Evolutionary conservation across 2,329 filamentous ascomycete species (phyloP).

Genomic region (Aspergillus melleus): DNA sequence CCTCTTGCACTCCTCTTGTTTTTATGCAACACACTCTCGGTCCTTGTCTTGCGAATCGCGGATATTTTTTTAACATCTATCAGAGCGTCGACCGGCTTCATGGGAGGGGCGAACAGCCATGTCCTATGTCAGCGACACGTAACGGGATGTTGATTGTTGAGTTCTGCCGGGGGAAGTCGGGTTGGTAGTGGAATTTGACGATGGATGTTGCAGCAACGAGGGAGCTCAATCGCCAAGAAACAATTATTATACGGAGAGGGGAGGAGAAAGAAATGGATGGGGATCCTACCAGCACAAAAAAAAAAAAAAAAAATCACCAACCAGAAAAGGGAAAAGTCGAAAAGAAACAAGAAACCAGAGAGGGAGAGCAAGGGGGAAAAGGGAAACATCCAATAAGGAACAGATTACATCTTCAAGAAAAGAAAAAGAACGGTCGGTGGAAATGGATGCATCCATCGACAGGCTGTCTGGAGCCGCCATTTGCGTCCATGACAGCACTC

Average conservation of each 20-base stretch:
- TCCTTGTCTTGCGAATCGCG: neutral
- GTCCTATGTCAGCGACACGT: neutral
- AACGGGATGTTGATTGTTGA: neutral
- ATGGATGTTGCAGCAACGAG: neutral
- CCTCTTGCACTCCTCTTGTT: neutral
- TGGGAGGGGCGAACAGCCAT: neutral
- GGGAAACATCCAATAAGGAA: neutral
- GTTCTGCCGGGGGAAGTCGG: neutral
- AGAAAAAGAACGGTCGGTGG: neutral
- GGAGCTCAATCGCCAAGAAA: neutral
- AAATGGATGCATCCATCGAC: neutral
- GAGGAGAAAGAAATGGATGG: neutral
- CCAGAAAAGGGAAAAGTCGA: neutral
- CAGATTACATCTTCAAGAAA: neutral
- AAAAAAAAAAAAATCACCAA: neutral
- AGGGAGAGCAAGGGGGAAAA: neutral
- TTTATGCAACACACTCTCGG: neutral
- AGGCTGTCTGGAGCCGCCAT: conserved; percentile 1
- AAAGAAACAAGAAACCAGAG: neutral
- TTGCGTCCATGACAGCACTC: neutral
- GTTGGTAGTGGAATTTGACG: neutral
- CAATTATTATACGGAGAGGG: neutral
- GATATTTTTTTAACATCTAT: neutral
- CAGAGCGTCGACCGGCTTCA: neutral
- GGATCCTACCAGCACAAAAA: neutral